Base-by-base conservation (phyloP, 2,329 filamentous ascomycete species). In the Exserohilum turcica region DNA sequence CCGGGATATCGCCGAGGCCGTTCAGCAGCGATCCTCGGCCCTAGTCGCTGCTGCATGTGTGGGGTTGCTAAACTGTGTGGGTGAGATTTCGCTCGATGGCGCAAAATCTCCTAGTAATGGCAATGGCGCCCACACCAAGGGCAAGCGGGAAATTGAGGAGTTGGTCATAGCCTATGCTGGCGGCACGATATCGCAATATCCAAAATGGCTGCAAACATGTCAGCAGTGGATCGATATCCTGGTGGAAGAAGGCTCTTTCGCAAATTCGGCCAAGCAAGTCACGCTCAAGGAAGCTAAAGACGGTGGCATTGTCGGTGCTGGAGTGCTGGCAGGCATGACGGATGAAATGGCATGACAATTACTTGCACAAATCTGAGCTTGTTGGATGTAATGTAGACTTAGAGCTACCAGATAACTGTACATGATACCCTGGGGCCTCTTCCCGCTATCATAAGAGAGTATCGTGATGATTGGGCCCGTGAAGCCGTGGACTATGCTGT, bases 161-260 rank as follows among this genome's bases (percentile, higher is more conserved):
- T 72, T 93, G 27, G 86, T 90, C 1, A 87, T 92, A 18, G 90
- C 89, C 1, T 92, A 91, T 68, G 91, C 90, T 0, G 90, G 90
- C 28, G 88, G 89, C 6, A 91, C 89, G 66, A 92, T 92, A 54
- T 84, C 86, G n/a, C 85, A 90, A 65, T 91, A 91, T 65, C 89
- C 90, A 42, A 82, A 89, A 62, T 92, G 90, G 73, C 78, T 90
- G 36, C 75, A 78, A 38, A 87, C 88, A 63, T 91, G 87, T 59
- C 88, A 92, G 71, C 66, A 75, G 12, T 89, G 89, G 66, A 79
- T 92, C 43, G 85, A 91, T 55, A 73, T 76, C 4, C 70, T 83
- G 12, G 77, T 82, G 16, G 77, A 78, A 31, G 74, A 77, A 35
- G 78, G 78, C 24, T 74, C 51, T 5, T 29, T 66, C 10, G 38